Percentiles rank a stretch among this genome's conserved stretches.
phyloP scores from a whole-genome alignment of 2,329 filamentous ascomycete genomes.

The Colletotrichum limetticola region DNA sequence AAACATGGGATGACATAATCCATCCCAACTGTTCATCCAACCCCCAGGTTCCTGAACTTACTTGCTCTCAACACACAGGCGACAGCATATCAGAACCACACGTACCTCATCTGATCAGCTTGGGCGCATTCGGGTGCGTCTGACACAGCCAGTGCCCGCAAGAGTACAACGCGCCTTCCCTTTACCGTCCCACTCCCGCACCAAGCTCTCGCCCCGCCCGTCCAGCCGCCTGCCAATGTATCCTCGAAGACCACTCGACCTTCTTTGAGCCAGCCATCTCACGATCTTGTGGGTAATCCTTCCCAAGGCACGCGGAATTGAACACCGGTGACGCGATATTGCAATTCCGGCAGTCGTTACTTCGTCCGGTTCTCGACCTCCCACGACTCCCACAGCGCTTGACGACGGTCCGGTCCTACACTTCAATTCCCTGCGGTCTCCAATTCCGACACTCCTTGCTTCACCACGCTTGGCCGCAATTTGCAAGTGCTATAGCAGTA shows the following conservation, averaged over 20 bases:
- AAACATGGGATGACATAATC: neutral
- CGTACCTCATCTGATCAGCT: neutral
- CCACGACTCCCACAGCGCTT: neutral
- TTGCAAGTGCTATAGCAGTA: neutral
- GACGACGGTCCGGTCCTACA: neutral
- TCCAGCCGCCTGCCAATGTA: neutral
- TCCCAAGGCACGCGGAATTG: neutral
- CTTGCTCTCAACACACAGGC: neutral
- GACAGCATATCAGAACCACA: neutral
- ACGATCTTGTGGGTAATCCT: neutral
- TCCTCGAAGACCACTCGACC: neutral
- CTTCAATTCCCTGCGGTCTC: neutral
- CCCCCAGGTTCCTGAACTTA: slow-evolving; percentile 61
- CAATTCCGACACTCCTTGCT: neutral
- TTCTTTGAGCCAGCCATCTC: neutral
- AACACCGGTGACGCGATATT: neutral
- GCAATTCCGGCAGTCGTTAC: neutral
- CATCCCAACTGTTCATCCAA: slow-evolving; percentile 67
- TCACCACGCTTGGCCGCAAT: neutral
- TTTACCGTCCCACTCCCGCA: neutral
- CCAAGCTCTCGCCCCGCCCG: neutral
- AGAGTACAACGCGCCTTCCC: neutral
- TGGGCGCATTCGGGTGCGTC: neutral
- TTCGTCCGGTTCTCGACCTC: neutral
- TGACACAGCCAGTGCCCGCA: neutral